Base-by-base conservation (phyloP, 768 basidiomycete genomes). In the Mycena haematopus region DNA sequence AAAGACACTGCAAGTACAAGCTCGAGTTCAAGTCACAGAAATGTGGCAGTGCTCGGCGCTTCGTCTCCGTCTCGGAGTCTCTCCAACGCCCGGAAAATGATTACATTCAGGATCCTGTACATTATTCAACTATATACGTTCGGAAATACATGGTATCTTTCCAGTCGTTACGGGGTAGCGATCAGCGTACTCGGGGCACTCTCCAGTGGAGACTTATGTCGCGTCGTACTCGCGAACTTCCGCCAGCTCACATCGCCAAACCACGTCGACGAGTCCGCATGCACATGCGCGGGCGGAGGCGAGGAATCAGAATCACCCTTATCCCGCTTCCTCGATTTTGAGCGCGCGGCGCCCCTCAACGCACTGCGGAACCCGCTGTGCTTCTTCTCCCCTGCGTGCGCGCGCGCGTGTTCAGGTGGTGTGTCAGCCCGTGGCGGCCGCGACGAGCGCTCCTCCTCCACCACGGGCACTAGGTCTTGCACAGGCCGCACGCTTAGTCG, bases 401-500 rank as follows among this genome's bases (percentile, higher is more conserved):
- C 17, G 15, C 17, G 29, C 29, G 29, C 4, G 29, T 38, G 21
- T 36, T 29, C 46, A n/a, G n/a, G n/a, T 8, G 46, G 35, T 22
- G 14, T 21, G 3, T 51, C 13, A 21, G 11, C 51, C 25, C 15
- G 13, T 22, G 24, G 27, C 8, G 15, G 3, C 36, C 8, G 14
- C 22, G 14, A 10, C 15, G 40, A n/a, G n/a, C 22, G 44, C 22
- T 45, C 44, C 44, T 45, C 44, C 44, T 45, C 44, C 9, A 45
- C 44, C 19, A 42, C 40, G 17, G 40, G n/a, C 21, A 38, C 52
- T 11, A 24, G 22, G 25, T 10, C 8, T 9, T 54, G 24, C 27
- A 22, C 22, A 45, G 52, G 60, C 4, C 49, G 52, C 52, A 25
- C 47, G 38, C 65, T 62, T 47, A 62, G 24, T 6, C 65, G 58